Base-by-base conservation (phyloP, 192 early-diverging fungal species). In the Phycomyces blakesleeanus region DNA sequence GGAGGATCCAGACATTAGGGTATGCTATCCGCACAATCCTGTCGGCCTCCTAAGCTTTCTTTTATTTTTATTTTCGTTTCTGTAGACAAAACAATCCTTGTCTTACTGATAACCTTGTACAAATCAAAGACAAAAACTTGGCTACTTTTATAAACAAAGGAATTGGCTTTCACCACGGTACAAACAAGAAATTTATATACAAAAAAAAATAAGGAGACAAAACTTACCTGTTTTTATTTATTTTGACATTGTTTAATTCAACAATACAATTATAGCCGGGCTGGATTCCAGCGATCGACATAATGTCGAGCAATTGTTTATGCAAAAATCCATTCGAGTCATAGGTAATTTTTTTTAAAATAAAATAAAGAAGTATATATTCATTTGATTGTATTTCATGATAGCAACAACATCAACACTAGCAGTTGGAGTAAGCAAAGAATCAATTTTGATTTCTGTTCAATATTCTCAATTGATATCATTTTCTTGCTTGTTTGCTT, bases 321-420 rank as follows among this genome's bases (percentile, higher is more conserved):
- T 84, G 2, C 18, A 78, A 6, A 80, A 78, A 5, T n/a, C 25
- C 5, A 59, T 91, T 11, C 50, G 60, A n/a, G 78, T 88, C 15
- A 69, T 91, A 59, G 60, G 82, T 80, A 40, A n/a, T n/a, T n/a
- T n/a, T n/a, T n/a, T n/a, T n/a, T n/a, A n/a, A n/a, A n/a, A n/a
- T n/a, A n/a, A n/a, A n/a, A n/a, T n/a, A n/a, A n/a, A n/a, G n/a
- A n/a, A n/a, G n/a, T n/a, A n/a, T 41, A 59, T 24, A 20, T 15
- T 24, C 0, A n/a, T n/a, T n/a, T 20, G 9, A 22, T 20, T 37
- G 0, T 16, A n/a, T 44, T 57, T 15, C 18, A 7, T 12, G 12
- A 3, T 47, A 88, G 83, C 83, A 27, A 82, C 88, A 1, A 91
- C 90, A 15, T 83, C 86, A 0, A 92, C 90, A 1, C 64, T 92